These are phyloP conservation scores for Rhodotorula sp. DNA, from an alignment of 1,284 basidiomycete genomes.

Conservation along the genomic window DNA sequence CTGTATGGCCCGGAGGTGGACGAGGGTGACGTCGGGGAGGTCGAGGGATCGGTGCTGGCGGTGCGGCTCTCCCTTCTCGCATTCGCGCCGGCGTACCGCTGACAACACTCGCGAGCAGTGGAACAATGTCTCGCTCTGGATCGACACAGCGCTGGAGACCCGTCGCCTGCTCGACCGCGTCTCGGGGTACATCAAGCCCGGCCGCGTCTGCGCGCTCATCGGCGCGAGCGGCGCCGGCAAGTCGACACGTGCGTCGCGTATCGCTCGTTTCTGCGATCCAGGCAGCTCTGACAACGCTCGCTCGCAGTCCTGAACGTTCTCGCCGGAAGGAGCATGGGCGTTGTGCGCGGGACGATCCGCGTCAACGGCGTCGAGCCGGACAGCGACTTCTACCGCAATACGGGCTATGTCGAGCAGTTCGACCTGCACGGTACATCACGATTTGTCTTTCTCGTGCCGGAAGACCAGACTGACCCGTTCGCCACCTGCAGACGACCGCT, in stretches of 20 bases:
- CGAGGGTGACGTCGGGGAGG: constrained; percentile 4
- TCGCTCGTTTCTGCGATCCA: no score
- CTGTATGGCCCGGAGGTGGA: constrained; percentile 8
- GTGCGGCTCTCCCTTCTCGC: constrained; percentile 47
- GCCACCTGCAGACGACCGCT: constrained; percentile 55
- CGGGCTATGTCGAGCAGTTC: constrained; percentile 52
- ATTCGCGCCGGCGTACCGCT: no score
- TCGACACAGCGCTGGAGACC: constrained; percentile 37
- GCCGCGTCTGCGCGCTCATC: constrained; percentile 53
- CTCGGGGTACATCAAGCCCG: constrained; percentile 58
- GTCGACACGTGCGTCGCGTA: constrained; percentile 34
- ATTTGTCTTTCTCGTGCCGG: not conserved
- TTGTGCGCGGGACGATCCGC: constrained; percentile 55
- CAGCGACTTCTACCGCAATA: constrained; percentile 58
- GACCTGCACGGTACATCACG: constrained; percentile 41
- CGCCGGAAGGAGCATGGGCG: constrained; percentile 59
- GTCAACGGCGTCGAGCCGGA: constrained; percentile 59
- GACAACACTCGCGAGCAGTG: constrained; percentile 47
- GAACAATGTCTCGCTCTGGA: constrained; percentile 52
- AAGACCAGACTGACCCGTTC: constrained; percentile 6
- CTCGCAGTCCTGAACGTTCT: constrained; percentile 58
- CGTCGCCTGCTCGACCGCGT: constrained; percentile 55
- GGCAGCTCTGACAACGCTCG: not conserved
- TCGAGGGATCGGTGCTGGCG: constrained; percentile 51
- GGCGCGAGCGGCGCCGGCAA: constrained; percentile 51